Percentiles rank a stretch among this genome's conserved stretches.
Evolutionary conservation across 257 asterid species (phyloP).

Genomic region (Scutellaria barbata): DNA sequence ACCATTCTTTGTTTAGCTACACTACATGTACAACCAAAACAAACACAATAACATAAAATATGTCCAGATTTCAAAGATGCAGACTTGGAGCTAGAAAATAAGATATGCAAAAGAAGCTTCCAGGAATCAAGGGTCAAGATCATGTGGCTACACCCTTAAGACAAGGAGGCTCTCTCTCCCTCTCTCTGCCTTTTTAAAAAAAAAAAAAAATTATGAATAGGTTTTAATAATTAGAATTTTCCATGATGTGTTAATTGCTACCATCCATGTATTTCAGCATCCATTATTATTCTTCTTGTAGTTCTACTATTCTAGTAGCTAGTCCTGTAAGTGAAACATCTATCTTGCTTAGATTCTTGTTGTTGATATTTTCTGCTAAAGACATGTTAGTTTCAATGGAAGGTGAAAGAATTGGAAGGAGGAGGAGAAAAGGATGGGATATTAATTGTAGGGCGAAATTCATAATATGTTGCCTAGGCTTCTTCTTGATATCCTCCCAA

Average conservation of each 20-base stretch:
- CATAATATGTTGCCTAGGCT: conserved; percentile 29
- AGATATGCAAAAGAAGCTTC: conserved; percentile 51
- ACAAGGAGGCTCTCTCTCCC: conserved; percentile 48
- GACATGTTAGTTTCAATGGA: neutral
- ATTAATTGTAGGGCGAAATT: conserved; percentile 20
- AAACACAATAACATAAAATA: too few species aligned
- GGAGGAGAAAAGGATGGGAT: conserved; percentile 25
- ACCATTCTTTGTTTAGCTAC: conserved; percentile 34
- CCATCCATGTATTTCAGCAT: conserved; percentile 18
- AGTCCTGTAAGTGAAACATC: too few species aligned
- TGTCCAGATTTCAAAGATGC: conserved; percentile 44
- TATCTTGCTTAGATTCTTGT: too few species aligned
- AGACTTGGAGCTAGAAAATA: conserved; percentile 12
- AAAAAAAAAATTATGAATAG: too few species aligned
- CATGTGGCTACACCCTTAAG: conserved; percentile 58
- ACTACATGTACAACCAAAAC: conserved; percentile 4
- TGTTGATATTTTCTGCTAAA: too few species aligned
- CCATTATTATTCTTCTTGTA: neutral
- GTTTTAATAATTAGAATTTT: too few species aligned
- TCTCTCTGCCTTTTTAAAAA: conserved; percentile 16
- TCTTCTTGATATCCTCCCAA: conserved; percentile 44
- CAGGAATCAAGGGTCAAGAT: conserved; percentile 59
- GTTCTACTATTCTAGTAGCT: too few species aligned
- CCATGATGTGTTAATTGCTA: neutral
- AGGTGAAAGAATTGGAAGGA: conserved; percentile 19